These are phyloP conservation scores for Carex cristatella DNA, from an alignment of 176 grass and related monocot species.

Conservation along the genomic window DNA sequence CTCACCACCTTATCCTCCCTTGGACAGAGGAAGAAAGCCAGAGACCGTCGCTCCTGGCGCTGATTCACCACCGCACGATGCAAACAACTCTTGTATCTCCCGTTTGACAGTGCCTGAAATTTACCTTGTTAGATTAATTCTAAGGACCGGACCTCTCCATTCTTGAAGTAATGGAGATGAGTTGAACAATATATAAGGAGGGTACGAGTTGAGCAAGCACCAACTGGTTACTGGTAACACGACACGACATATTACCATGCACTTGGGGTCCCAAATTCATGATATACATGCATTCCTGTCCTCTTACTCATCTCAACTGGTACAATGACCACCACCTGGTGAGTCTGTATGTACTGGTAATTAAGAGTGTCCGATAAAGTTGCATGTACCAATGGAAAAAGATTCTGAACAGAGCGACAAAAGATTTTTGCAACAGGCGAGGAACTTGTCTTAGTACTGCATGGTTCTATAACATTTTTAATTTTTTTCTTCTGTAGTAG, in stretches of 20 bases:
- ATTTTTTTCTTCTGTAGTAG: not conserved
- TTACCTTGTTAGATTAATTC: not conserved
- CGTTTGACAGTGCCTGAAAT: conserved; percentile 72
- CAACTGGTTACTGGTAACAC: not conserved
- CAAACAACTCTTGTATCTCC: conserved; percentile 89
- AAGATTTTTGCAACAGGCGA: not conserved
- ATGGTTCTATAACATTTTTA: not conserved
- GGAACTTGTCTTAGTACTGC: not conserved
- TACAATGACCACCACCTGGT: not conserved
- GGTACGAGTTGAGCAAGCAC: not conserved
- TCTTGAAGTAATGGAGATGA: not conserved
- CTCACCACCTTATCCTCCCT: conserved; percentile 69
- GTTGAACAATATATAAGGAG: not conserved
- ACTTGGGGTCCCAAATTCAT: not conserved
- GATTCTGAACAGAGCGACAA: not conserved
- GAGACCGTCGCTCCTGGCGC: conserved; percentile 50
- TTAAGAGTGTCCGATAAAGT: not conserved
- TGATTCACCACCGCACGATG: conserved; percentile 83
- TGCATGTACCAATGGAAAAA: not conserved
- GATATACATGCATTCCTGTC: not conserved
- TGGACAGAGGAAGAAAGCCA: conserved; percentile 94
- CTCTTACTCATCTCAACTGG: not conserved
- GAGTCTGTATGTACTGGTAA: not conserved
- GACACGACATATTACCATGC: conserved; percentile 6
- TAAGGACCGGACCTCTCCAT: not conserved